Evolutionary conservation across 352 stramenopile genomes (phyloP), one percentile per base, ranked within the genome.

Genomic region (Globisporangium emineosum): DNA sequence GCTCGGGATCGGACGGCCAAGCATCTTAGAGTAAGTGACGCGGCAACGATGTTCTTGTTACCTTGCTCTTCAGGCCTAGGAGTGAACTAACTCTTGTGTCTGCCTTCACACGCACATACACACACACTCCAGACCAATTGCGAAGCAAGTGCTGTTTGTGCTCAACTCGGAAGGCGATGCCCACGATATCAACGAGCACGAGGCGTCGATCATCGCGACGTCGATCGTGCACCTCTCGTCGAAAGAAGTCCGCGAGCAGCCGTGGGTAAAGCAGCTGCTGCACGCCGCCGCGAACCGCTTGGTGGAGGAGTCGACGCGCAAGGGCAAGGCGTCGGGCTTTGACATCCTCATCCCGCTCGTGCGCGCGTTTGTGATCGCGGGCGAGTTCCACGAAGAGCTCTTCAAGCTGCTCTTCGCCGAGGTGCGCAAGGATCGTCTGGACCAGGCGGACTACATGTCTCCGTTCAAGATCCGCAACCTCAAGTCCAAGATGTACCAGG

Each of bases 401-500:
- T 83, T 83, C 47, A 65, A 64, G 8, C 60, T 64, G 19, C 55
- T 75, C 5, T 90, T 92, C 45, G 17, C 74, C 13, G 69, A 78
- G 35, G 62, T 86, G 2, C 82, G 82, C 55, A 67, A 59, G 4
- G 78, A 72, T 3, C 53, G 65, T 0, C 62, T 90, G 42, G 78
- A 87, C 27, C 37, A 50, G 19, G 73, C 75, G 10, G 60, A 71
- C 9, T 57, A 65, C 15, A 42, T 72, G 12, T 68, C 77, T 17
- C 54, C 57, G 17, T 73, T 73, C 49, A 84, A 81, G 55, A 56
- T 75, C 4, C 64, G 62, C 23, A 66, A 75, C 8, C 68, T 83
- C 23, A 77, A 75, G 59, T 69, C 71, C 17, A 84, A 84, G 65
- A 63, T 89, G 65, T 90, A 88, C 52, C 79, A 89, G 54, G 64